Percentiles rank a stretch among this genome's conserved stretches.
Conservation (phyloP, 1,284 basidiomycete genomes). For the Vanrija sp. region DNA sequence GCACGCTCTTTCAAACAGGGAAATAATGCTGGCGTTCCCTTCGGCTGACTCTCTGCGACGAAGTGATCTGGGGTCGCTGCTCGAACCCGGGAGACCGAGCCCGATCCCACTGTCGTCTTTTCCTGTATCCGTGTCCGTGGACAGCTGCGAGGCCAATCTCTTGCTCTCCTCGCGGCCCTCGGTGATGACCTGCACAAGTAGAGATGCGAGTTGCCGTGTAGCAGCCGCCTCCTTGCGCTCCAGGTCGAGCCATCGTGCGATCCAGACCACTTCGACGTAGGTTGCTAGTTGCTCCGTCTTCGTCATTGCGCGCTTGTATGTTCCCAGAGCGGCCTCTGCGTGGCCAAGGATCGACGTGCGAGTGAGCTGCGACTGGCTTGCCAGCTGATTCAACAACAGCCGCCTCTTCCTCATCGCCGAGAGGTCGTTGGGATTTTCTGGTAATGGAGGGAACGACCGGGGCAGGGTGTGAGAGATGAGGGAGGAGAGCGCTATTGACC, state of each 20-base stretch:
- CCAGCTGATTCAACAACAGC: slow-evolving; percentile 58
- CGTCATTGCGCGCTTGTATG: slow-evolving; percentile 77
- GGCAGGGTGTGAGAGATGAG: slow-evolving; percentile 60
- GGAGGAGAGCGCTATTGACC: slow-evolving; percentile 68
- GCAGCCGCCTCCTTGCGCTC: slow-evolving; percentile 78
- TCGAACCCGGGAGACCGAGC: background rate
- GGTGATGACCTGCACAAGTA: slow-evolving; percentile 72
- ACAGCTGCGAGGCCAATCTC: background rate
- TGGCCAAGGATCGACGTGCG: slow-evolving; percentile 63
- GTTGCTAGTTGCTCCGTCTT: slow-evolving; percentile 67
- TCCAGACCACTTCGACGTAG: slow-evolving; percentile 64
- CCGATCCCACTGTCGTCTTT: background rate
- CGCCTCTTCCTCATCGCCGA: slow-evolving; percentile 47
- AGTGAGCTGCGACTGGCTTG: slow-evolving; percentile 62
- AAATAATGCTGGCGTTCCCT: slow-evolving; percentile 73
- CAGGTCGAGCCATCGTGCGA: slow-evolving; percentile 74
- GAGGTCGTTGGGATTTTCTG: slow-evolving; percentile 6
- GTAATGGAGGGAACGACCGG: slow-evolving; percentile 48
- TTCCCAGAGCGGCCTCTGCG: slow-evolving; percentile 68
- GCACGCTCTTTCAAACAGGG: slow-evolving; percentile 67
- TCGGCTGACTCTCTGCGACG: slow-evolving; percentile 66
- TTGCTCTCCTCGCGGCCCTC: slow-evolving; percentile 33
- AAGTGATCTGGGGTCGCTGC: slow-evolving; percentile 52
- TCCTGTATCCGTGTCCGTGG: background rate
- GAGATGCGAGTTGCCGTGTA: slow-evolving; percentile 75